These are phyloP conservation scores for Saitozyma sp. DNA, from an alignment of 768 basidiomycete genomes.

Conservation along the genomic window DNA sequence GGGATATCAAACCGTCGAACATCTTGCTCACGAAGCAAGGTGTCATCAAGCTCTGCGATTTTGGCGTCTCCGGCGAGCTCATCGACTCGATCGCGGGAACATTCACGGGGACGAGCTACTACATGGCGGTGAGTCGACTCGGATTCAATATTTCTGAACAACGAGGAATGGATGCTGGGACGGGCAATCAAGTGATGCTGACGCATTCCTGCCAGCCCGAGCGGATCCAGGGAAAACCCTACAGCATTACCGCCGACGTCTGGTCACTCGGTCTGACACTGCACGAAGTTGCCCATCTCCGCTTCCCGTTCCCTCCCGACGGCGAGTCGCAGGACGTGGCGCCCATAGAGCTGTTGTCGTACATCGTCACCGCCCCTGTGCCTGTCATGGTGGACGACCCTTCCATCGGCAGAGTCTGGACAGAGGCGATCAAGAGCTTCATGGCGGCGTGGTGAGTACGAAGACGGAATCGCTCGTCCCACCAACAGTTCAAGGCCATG, in stretches of 20 bases:
- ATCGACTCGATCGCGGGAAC: slow-evolving; percentile 52
- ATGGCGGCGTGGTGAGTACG: slow-evolving; percentile 74
- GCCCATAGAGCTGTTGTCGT: slow-evolving; percentile 90
- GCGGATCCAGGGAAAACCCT: slow-evolving; percentile 50
- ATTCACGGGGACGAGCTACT: slow-evolving; percentile 53
- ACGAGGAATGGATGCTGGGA: background rate
- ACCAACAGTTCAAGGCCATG: background rate
- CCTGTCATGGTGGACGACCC: slow-evolving; percentile 49
- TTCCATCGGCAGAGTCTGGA: slow-evolving; percentile 59
- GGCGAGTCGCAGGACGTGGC: slow-evolving; percentile 67
- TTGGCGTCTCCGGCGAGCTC: slow-evolving; percentile 54
- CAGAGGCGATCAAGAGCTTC: slow-evolving; percentile 85
- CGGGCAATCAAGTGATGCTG: background rate
- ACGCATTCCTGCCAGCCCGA: slow-evolving; percentile 51
- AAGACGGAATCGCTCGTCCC: background rate
- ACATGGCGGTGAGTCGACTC: slow-evolving; percentile 53
- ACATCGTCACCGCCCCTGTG: slow-evolving; percentile 64
- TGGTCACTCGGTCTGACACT: slow-evolving; percentile 54
- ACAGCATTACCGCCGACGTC: slow-evolving; percentile 54
- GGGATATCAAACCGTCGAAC: slow-evolving; percentile 55
- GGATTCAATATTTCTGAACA: background rate
- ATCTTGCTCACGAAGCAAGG: slow-evolving; percentile 50
- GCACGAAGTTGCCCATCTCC: slow-evolving; percentile 52
- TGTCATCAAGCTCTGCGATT: slow-evolving; percentile 53
- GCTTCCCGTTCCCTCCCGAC: slow-evolving; percentile 54